Base-by-base conservation (phyloP, 805 yeast species). In the Peterozyma xylosa region DNA sequence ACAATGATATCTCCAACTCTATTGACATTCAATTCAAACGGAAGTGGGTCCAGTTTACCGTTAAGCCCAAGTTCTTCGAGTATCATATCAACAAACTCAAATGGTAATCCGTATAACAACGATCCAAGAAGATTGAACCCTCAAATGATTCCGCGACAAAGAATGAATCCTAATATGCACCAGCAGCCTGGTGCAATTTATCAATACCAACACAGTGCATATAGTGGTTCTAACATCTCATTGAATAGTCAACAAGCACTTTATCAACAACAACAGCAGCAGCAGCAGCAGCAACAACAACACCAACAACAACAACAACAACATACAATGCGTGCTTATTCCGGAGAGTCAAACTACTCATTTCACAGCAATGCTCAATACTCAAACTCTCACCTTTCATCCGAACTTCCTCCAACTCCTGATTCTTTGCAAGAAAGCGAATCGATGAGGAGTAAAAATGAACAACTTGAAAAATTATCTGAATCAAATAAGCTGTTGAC, bases 331-430 rank as follows among this genome's bases (percentile, higher is more conserved):
- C 27, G 27, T 5, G 27, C 27, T 21, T 21, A 21, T 7, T 21
- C 27, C 7, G 27, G 27, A 21, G 27, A 21, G 27, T 21, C 27
- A 7, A 21, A 21, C 27, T 21, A 21, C 27, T 21, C 27, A 21
- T 21, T 5, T 21, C 27, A 21, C 7, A 7, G 27, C 7, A 21
- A 21, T 21, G 4, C 27, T 21, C 27, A 21, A 21, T 21, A 21
- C 7, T 21, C 7, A 21, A 21, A 21, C 7, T 21, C 27, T 21
- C 27, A 21, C 27, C 4, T 5, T 7, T 21, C 27, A 21, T 21
- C 27, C 7, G 41, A 39, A 15, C 35, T 43, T 11, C 46, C 46
- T 11, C 36, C 40, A 9, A 43, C 46, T 10, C 46, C 46, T 3
- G 46, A 43, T 17, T 43, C 46, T 2, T 29, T 39, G 29, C 39